Evolutionary conservation across 768 basidiomycete species (phyloP).

Genomic region (Butyriboletus loyo): DNA sequence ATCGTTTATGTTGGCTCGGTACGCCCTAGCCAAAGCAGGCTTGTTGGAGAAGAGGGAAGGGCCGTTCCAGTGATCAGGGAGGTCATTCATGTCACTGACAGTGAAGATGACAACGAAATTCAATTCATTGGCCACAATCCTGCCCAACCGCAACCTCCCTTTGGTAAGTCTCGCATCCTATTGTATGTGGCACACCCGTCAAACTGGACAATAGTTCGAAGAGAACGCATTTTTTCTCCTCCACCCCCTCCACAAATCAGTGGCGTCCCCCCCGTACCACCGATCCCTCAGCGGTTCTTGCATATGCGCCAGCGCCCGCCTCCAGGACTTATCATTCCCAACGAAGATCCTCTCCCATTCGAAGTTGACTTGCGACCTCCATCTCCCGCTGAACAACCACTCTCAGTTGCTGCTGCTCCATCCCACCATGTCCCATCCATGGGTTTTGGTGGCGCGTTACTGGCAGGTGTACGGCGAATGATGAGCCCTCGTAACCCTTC

Average conservation of each 20-base stretch:
- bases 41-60: constrained; percentile 22
- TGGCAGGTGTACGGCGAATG: constrained; percentile 40
- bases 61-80: constrained; percentile 17
- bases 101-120: constrained; percentile 38
- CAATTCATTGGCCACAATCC: constrained; percentile 27
- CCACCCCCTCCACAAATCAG: constrained; percentile 44
- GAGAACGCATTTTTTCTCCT: constrained; percentile 40
- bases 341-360: constrained; percentile 50
- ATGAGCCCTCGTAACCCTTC: constrained; percentile 11
- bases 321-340: constrained; percentile 48
- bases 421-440: constrained; percentile 59
- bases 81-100: constrained; percentile 37
- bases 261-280: constrained; percentile 56
- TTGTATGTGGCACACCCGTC: not conserved
- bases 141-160: constrained; percentile 12
- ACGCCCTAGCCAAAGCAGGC: constrained; percentile 26
- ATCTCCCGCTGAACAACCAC: constrained; percentile 23
- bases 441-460: constrained; percentile 63
- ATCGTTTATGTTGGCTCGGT: constrained; percentile 25
- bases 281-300: constrained; percentile 39
- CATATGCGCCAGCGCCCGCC: constrained; percentile 37
- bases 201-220: constrained; percentile 9
- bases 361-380: constrained; percentile 34
- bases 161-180: constrained; percentile 13
- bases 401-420: constrained; percentile 40